A percentile compares a stretch with the other conserved stretches of the same genome.
Evolutionary conservation across 2,329 filamentous ascomycete genomes (phyloP).

Genomic region (Rhinocladiella similis): DNA sequence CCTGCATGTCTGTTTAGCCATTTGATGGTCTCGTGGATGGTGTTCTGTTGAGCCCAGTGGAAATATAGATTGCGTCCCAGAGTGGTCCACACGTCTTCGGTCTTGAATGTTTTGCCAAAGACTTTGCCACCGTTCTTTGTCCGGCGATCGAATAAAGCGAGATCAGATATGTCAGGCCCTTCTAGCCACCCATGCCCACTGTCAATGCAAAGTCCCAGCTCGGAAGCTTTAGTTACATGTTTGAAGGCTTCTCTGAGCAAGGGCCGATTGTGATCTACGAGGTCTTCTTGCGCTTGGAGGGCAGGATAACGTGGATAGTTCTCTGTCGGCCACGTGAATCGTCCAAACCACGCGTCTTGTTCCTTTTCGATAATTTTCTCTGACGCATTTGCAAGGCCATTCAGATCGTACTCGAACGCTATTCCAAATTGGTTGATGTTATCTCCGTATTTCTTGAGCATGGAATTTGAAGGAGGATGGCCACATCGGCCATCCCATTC

Average conservation of each 20-base stretch:
- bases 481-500: conserved; percentile 34
- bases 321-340: conserved; percentile 64
- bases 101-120: conserved; percentile 45
- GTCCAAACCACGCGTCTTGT: conserved; percentile 62
- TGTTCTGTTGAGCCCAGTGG: conserved; percentile 29
- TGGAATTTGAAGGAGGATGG: conserved; percentile 50
- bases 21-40: conserved; percentile 26
- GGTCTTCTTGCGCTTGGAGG: conserved; percentile 61
- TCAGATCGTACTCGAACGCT: conserved; percentile 62
- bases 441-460: conserved; percentile 62
- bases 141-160: conserved; percentile 48
- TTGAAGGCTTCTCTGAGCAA: conserved; percentile 52
- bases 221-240: conserved; percentile 55
- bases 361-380: conserved; percentile 57
- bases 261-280: conserved; percentile 51
- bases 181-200: conserved; percentile 67
- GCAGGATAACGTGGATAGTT: conserved; percentile 61
- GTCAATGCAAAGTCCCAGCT: conserved; percentile 68
- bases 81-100: conserved; percentile 35
- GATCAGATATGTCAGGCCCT: conserved; percentile 59
- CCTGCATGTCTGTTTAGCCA: neutral
- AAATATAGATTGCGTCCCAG: conserved; percentile 28
- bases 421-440: conserved; percentile 66
- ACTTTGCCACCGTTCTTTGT: conserved; percentile 40
- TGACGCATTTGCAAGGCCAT: conserved; percentile 51